These are phyloP conservation scores for Pichia cactophila DNA, from an alignment of 1,139 yeast species.

Conservation along the genomic window DNA sequence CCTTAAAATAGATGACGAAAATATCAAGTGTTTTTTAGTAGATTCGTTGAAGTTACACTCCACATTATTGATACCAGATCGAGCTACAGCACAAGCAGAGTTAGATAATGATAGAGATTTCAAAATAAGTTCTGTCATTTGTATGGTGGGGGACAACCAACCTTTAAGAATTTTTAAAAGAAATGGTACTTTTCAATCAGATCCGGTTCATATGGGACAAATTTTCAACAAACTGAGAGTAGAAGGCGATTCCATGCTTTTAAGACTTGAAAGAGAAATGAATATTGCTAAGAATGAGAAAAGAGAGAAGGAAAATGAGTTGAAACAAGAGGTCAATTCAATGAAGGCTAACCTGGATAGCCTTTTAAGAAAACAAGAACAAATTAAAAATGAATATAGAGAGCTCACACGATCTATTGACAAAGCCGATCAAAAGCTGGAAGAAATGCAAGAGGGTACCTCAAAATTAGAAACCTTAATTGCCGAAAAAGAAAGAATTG, in stretches of 20 bases:
- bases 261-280: constrained; percentile 17
- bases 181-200: constrained; percentile 41
- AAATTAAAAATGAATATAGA: constrained; percentile 11
- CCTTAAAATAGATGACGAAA: constrained; percentile 46
- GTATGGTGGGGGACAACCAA: constrained; percentile 30
- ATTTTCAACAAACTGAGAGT: constrained; percentile 16
- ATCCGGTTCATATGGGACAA: constrained; percentile 44
- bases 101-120: constrained; percentile 29
- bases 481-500: constrained; percentile 13
- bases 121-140: constrained; percentile 42
- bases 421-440: constrained; percentile 24
- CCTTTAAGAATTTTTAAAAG: constrained; percentile 35
- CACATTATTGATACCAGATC: constrained; percentile 43
- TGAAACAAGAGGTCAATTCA: background rate
- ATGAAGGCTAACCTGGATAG: background rate
- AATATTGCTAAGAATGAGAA: constrained; percentile 18
- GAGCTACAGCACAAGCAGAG: constrained; percentile 43
- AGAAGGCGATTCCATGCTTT: constrained; percentile 19
- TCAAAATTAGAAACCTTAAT: constrained; percentile 27
- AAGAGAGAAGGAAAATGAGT: constrained; percentile 1
- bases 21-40: constrained; percentile 53
- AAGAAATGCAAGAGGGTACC: constrained; percentile 32
- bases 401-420: constrained; percentile 20
- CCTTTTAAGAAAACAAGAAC: background rate
- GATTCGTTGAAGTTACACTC: constrained; percentile 60